A percentile compares a stretch with the other conserved stretches of the same genome.
Conservation (phyloP, 495 filamentous ascomycete species). For the Aspergillus leporis region DNA sequence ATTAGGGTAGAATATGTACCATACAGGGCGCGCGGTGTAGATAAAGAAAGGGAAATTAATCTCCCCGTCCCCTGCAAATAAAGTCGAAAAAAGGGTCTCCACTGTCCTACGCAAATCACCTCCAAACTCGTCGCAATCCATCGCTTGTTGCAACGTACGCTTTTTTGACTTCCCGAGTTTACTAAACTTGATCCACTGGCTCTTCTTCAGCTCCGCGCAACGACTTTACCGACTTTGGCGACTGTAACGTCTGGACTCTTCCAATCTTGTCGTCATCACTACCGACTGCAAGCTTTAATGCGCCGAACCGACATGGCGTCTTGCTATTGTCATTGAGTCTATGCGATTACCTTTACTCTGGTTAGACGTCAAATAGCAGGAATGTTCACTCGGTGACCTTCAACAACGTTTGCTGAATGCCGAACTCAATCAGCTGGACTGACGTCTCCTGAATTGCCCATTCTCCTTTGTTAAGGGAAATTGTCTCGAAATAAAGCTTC, state of each 20-base stretch:
- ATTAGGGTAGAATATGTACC: too few relatives aligned
- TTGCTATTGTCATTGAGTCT: constrained; percentile 12
- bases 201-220: too few relatives aligned
- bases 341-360: constrained; percentile 4
- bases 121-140: constrained; percentile 11
- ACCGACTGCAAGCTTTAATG: constrained; percentile 2
- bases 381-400: neutral
- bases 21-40: too few relatives aligned
- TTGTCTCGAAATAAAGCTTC: neutral
- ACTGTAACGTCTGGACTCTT: too few relatives aligned
- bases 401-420: neutral
- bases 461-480: constrained; percentile 12
- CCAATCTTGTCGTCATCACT: constrained; percentile 14
- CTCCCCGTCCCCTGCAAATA: too few relatives aligned
- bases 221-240: too few relatives aligned
- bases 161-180: neutral
- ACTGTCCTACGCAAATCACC: constrained; percentile 19
- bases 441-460: neutral
- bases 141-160: constrained; percentile 18
- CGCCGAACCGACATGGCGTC: constrained; percentile 17
- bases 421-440: neutral
- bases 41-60: too few relatives aligned
- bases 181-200: too few relatives aligned
- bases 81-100: constrained; percentile 3
- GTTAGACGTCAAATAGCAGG: neutral